phyloP scores from a whole-genome alignment of 441 rosid genomes.

The Adansonia grandidieri region DNA sequence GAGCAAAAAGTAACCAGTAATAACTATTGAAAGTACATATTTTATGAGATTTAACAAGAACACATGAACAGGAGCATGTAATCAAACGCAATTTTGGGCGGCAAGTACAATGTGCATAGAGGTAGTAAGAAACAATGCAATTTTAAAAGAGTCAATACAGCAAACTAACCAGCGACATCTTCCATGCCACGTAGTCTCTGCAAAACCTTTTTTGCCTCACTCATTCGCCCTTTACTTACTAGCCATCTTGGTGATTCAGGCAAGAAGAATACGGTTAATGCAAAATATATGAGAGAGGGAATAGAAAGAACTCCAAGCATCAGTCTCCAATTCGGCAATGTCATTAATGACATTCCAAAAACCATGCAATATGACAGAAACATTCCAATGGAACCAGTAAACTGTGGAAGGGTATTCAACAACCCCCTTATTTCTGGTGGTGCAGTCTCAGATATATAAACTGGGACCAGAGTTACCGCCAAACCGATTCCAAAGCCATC shows the following conservation, averaged over 20 bases:
- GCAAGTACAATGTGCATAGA: constrained; percentile 16
- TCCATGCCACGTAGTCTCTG: constrained; percentile 60
- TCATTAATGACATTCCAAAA: constrained; percentile 58
- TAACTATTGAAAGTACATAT: not conserved
- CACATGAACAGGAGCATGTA: not conserved
- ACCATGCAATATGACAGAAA: constrained; percentile 64
- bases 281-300: constrained; percentile 51
- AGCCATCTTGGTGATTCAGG: constrained; percentile 76
- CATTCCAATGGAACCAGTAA: constrained; percentile 61
- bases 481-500: constrained; percentile 63
- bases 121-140: not conserved
- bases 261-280: constrained; percentile 52
- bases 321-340: constrained; percentile 63
- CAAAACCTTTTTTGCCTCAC: constrained; percentile 54
- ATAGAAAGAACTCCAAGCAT: constrained; percentile 62
- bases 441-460: constrained; percentile 66
- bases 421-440: constrained; percentile 69
- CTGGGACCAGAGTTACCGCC: constrained; percentile 55
- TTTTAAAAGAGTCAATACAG: not conserved
- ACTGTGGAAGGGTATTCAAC: constrained; percentile 62
- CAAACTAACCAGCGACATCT: constrained; percentile 60
- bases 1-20: not conserved
- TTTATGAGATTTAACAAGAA: not conserved
- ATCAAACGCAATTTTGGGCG: not conserved
- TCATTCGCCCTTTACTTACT: constrained; percentile 61